Evolutionary conservation across 192 early-diverging fungal species (phyloP).

Genomic region (Podila clonocystis): DNA sequence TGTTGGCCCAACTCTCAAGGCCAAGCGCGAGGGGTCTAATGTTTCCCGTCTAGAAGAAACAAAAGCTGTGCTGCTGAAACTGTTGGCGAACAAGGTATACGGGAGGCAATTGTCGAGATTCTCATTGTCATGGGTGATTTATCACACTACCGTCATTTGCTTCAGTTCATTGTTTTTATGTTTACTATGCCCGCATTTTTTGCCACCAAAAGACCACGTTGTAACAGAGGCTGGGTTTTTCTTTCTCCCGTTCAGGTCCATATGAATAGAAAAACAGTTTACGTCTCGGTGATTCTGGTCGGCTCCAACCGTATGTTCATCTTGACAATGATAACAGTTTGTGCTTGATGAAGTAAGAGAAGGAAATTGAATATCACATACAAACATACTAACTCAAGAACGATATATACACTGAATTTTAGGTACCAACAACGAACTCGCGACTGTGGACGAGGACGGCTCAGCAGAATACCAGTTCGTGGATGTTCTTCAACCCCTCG

Average conservation of each 20-base stretch:
- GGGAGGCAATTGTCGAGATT: not conserved
- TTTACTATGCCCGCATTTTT: conserved; percentile 12
- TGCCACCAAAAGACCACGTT: conserved; percentile 21
- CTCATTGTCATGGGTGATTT: not conserved
- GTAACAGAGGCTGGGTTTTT: not conserved
- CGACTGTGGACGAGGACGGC: conserved; percentile 40
- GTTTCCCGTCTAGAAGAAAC: conserved; percentile 36
- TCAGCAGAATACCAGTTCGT: conserved; percentile 38
- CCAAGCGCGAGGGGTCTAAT: conserved; percentile 16
- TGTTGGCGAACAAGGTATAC: conserved; percentile 56
- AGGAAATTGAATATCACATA: not conserved
- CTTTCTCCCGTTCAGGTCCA: conserved; percentile 59
- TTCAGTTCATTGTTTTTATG: not conserved
- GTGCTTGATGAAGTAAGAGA: not conserved
- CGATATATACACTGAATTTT: not conserved
- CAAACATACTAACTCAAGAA: not conserved
- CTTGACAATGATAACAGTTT: not conserved
- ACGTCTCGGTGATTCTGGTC: conserved; percentile 64
- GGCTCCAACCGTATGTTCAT: conserved; percentile 63
- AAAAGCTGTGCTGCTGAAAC: conserved; percentile 34
- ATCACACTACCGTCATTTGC: not conserved
- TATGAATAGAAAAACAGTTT: conserved; percentile 71
- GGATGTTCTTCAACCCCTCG: conserved; percentile 27
- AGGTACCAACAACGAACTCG: conserved; percentile 68
- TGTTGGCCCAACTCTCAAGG: conserved; percentile 38